These are phyloP conservation scores for Plantago elongata DNA, from an alignment of 257 asterid genomes.

Conservation along the genomic window DNA sequence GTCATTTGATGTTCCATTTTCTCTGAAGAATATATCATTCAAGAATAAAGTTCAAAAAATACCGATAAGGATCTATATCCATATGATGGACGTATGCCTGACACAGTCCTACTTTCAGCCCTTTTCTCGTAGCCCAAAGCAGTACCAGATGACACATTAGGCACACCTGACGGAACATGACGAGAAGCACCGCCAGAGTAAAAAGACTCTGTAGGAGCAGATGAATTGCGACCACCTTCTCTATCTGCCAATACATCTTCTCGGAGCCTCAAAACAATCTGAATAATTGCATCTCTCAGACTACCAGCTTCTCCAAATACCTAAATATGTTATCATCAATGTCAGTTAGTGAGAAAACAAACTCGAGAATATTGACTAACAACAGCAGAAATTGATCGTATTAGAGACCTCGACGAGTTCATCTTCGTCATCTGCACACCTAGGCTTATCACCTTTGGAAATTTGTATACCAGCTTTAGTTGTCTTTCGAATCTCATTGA, in stretches of 20 bases:
- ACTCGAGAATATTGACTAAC: conserved; percentile 10
- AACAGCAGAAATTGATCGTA: conserved; percentile 1
- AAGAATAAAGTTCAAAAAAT: conserved; percentile 21
- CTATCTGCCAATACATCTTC: conserved; percentile 72
- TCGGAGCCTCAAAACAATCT: conserved; percentile 83
- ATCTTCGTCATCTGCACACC: conserved; percentile 57
- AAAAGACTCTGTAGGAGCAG: conserved; percentile 54
- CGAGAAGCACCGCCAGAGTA: conserved; percentile 52
- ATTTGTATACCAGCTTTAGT: conserved; percentile 76
- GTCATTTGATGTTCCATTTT: conserved; percentile 1
- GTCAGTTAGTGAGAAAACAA: conserved; percentile 20
- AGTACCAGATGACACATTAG: conserved; percentile 44
- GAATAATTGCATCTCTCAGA: conserved; percentile 88
- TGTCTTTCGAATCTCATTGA: conserved; percentile 85
- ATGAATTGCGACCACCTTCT: conserved; percentile 51
- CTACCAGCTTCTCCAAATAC: conserved; percentile 63
- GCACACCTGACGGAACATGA: conserved; percentile 52
- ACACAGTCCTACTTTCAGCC: conserved; percentile 53
- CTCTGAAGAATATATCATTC: conserved; percentile 1
- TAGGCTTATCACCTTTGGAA: conserved; percentile 85
- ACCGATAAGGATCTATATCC: conserved; percentile 71
- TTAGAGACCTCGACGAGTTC: conserved; percentile 82
- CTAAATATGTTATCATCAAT: conserved; percentile 32
- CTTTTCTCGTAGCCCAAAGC: conserved; percentile 65
- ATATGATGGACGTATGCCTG: conserved; percentile 68